Conservation (phyloP, 2,329 filamentous ascomycete genomes). For the Ophiocordyceps australis region DNA sequence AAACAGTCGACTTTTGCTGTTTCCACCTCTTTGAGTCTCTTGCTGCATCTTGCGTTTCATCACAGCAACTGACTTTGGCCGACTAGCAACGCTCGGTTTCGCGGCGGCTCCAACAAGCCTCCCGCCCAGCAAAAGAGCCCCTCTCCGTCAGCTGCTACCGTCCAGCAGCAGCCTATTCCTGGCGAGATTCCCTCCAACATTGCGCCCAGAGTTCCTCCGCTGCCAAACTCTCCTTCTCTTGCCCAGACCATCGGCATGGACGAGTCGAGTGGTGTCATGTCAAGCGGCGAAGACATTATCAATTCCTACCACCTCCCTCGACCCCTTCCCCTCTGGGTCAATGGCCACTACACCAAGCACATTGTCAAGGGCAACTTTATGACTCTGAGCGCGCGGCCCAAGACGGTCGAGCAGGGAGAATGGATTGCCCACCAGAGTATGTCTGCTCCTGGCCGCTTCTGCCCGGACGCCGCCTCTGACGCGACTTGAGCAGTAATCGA, state of each 20-base stretch:
- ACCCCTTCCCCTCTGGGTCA: constrained; percentile 55
- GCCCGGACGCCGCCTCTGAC: constrained; percentile 1
- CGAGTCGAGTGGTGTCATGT: constrained; percentile 29
- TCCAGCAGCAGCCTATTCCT: no score
- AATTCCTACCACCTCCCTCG: constrained; percentile 45
- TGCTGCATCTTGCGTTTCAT: neutral
- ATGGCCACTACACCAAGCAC: constrained; percentile 57
- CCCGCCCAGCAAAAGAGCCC: constrained; percentile 34
- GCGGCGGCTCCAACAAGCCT: constrained; percentile 33
- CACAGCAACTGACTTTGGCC: neutral
- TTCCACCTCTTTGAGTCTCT: neutral
- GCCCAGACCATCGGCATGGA: constrained; percentile 53
- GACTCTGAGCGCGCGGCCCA: constrained; percentile 81
- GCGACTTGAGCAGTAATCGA: constrained; percentile 54
- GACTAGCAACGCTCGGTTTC: constrained; percentile 36
- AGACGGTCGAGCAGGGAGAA: constrained; percentile 84
- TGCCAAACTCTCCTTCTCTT: constrained; percentile 45
- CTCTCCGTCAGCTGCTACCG: constrained; percentile 24
- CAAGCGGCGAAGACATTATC: constrained; percentile 34
- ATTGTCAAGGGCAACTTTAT: constrained; percentile 97
- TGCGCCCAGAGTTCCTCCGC: constrained; percentile 40
- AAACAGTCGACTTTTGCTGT: no score
- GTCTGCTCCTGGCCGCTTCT: neutral
- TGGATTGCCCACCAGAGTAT: constrained; percentile 92
- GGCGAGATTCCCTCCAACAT: no score